Evolutionary conservation across 768 basidiomycete species (phyloP), one percentile per base, ranked within the genome.

Genomic region (Paxillus involutus): DNA sequence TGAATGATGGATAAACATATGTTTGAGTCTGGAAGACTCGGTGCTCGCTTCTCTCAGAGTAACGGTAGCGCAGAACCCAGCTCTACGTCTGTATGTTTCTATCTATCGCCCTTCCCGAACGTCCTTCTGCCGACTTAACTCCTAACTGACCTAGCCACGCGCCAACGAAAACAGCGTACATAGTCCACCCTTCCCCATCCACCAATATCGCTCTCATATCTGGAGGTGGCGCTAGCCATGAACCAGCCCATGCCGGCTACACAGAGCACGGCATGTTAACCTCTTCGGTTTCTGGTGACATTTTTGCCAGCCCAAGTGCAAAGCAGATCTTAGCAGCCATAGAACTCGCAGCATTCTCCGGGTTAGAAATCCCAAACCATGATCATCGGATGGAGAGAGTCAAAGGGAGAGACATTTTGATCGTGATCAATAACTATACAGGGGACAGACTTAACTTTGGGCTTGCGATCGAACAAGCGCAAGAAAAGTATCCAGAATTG

Each of bases 281-380:
- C 10, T 82, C 81, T 1, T 77, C 77, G 5, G 80, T 84, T 7
- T 79, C 77, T n/a, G 84, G 83, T 2, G 82, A 85, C 47, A 78
- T 83, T 17, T 85, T 85, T 60, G 82, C 84, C 10, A 81, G 78
- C 44, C 85, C 83, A 0, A 83, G 80, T 58, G 80, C 82, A n/a
- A 76, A 76, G 45, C 82, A 84, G 63, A 78, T 85, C 44, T 53
- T 77, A n/a, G 69, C 71, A 11, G 76, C 77, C 3, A 74, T 85
- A 52, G 66, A 76, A 42, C 68, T 81, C 37, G 81, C 80, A 24
- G 73, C 77, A 0, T 70, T 70, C 19, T 62, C 67, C 39, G 61
- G 62, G 44, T 65, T 64, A 21, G 69, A 43, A 47, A 33, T 57
- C 35, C 12, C 40, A 5, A 10, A 24, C 14, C 10, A 29, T 24